Conservation (phyloP, 2,329 filamentous ascomycete species). For the Cytospora paraplurivora region DNA sequence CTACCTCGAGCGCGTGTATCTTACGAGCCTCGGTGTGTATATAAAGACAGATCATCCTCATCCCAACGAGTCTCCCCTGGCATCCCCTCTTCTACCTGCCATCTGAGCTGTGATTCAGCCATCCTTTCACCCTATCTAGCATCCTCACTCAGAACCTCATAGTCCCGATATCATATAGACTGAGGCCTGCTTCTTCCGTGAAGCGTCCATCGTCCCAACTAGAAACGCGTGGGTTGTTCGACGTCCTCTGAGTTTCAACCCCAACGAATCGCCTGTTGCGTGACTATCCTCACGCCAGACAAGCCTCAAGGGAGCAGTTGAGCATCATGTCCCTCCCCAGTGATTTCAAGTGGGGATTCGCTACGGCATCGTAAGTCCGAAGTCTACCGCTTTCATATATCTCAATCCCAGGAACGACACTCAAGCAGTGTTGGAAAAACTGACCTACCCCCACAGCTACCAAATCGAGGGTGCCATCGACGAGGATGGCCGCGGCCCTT, state of each 20-base stretch:
- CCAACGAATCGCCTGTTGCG: not conserved
- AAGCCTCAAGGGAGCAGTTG: not conserved
- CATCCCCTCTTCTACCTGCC: not conserved
- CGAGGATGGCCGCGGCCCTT: constrained; percentile 76
- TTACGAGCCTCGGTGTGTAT: not conserved
- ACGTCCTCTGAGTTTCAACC: not conserved
- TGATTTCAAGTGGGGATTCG: constrained; percentile 79
- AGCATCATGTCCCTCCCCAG: constrained; percentile 59
- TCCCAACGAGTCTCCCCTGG: not conserved
- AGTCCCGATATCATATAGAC: not conserved
- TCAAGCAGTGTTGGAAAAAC: too few species aligned
- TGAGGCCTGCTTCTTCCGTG: not conserved
- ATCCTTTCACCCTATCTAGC: not conserved
- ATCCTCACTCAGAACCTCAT: not conserved
- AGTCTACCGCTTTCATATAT: too few species aligned
- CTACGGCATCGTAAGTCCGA: constrained; percentile 67
- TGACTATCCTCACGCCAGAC: not conserved
- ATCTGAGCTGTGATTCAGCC: not conserved
- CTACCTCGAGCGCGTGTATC: not conserved
- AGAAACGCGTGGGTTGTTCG: not conserved
- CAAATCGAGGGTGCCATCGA: constrained; percentile 80
- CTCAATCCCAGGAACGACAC: too few species aligned
- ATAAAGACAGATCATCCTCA: not conserved
- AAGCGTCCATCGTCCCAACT: not conserved
- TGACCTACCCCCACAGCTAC: constrained; percentile 58